Evolutionary conservation across 192 early-diverging fungal genomes (phyloP).

Genomic region (Podila clonocystis): DNA sequence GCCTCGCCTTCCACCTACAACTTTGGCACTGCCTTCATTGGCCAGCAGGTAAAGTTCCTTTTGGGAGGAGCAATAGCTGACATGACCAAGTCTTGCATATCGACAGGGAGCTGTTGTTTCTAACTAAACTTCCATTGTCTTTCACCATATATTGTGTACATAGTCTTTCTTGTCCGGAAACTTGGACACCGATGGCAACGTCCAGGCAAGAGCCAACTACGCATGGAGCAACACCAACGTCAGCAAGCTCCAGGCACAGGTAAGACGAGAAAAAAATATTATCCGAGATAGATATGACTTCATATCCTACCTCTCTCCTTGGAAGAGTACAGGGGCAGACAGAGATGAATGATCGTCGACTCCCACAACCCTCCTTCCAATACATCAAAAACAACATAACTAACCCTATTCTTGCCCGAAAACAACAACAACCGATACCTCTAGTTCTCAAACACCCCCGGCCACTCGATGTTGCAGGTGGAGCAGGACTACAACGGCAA

Average conservation of each 20-base stretch:
- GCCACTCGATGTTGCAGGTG: constrained; percentile 90
- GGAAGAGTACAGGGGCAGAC: too few relatives aligned
- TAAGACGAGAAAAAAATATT: constrained; percentile 15
- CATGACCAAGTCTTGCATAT: neutral
- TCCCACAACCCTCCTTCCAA: too few relatives aligned
- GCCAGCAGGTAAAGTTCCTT: constrained; percentile 66
- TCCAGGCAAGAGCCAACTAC: constrained; percentile 86
- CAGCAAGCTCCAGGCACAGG: constrained; percentile 71
- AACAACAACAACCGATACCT: neutral
- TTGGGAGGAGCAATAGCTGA: neutral
- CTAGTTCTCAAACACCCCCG: constrained; percentile 73
- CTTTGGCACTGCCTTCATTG: constrained; percentile 90
- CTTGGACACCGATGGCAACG: constrained; percentile 91
- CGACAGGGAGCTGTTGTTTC: neutral
- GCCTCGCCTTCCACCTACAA: constrained; percentile 88
- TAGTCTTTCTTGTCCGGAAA: constrained; percentile 92
- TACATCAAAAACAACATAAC: neutral
- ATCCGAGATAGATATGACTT: constrained; percentile 4
- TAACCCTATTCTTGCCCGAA: neutral
- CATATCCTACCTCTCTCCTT: too few relatives aligned
- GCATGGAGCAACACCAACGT: constrained; percentile 78
- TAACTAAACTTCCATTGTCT: neutral
- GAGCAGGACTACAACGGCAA: constrained; percentile 93
- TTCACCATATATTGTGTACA: neutral
- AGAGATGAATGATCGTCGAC: constrained; percentile 14